Percentiles rank a stretch among this genome's conserved stretches.
Conservation (phyloP, 2,329 filamentous ascomycete species). For the Chlorencoelia australis region DNA sequence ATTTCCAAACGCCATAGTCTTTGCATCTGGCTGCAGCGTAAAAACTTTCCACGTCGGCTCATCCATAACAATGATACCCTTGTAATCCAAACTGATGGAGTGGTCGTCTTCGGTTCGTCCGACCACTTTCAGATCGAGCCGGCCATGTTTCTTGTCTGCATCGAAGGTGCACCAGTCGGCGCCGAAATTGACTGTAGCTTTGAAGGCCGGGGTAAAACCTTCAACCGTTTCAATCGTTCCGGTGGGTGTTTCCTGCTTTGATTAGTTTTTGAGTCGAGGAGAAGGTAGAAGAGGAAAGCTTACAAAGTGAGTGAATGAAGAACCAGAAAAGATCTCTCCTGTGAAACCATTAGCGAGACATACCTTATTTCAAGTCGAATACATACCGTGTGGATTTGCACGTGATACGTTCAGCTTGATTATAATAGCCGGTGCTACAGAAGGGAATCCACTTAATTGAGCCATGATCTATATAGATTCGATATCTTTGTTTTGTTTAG, state of each 20-base stretch:
- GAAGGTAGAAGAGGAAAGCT: too few relatives aligned
- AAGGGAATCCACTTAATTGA: too few relatives aligned
- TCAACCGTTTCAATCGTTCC: not conserved
- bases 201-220: not conserved
- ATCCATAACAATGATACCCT: not conserved
- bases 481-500: too few relatives aligned
- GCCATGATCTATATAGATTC: too few relatives aligned
- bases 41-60: not conserved
- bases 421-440: not conserved
- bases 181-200: not conserved
- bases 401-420: too few relatives aligned
- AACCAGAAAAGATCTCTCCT: too few relatives aligned
- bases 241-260: not conserved
- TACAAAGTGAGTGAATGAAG: too few relatives aligned
- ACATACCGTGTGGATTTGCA: too few relatives aligned
- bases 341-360: too few relatives aligned
- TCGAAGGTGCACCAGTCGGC: not conserved
- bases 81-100: not conserved
- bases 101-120: not conserved
- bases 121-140: not conserved
- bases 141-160: not conserved
- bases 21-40: not conserved
- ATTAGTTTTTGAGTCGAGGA: too few relatives aligned
- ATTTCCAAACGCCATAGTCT: not conserved
- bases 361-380: too few relatives aligned